These are phyloP conservation scores for Saitozyma sp. DNA, from an alignment of 768 basidiomycete genomes.

Conservation along the genomic window DNA sequence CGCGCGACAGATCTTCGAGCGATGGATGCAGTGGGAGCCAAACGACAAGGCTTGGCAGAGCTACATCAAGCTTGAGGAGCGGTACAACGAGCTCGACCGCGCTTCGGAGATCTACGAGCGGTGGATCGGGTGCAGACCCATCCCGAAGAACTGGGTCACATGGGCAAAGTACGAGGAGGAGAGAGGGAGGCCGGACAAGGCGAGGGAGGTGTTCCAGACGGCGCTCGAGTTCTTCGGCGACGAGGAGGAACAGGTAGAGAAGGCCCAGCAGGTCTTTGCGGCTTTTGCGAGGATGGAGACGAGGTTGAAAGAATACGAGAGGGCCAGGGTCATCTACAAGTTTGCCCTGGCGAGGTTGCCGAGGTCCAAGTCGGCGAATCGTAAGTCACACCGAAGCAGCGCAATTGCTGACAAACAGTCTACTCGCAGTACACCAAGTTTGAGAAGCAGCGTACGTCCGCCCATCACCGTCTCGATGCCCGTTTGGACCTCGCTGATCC, in stretches of 20 bases:
- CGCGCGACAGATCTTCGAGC: conserved; percentile 94
- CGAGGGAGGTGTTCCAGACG: conserved; percentile 83
- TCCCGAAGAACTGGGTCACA: conserved; percentile 66
- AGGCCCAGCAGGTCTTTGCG: conserved; percentile 85
- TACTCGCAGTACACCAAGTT: conserved; percentile 96
- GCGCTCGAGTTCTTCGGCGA: conserved; percentile 83
- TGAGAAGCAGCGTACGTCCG: conserved; percentile 75
- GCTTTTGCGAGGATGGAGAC: conserved; percentile 98
- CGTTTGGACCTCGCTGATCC: neutral
- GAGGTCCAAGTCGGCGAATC: conserved; percentile 75
- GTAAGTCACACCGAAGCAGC: conserved; percentile 21
- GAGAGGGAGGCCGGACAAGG: conserved; percentile 65
- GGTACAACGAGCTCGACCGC: conserved; percentile 86
- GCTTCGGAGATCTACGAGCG: conserved; percentile 87
- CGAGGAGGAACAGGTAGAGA: conserved; percentile 82
- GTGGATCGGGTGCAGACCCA: conserved; percentile 60
- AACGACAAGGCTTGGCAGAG: conserved; percentile 99
- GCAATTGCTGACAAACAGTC: conserved; percentile 51
- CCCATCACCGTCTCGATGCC: no score
- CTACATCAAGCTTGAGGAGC: conserved; percentile 96
- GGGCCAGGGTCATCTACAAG: conserved; percentile 97
- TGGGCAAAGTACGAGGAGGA: conserved; percentile 69
- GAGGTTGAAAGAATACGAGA: conserved; percentile 90
- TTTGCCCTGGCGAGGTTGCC: conserved; percentile 93
- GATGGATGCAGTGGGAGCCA: conserved; percentile 99